Percentiles rank a stretch among this genome's conserved stretches.
Conservation (phyloP, 2,329 filamentous ascomycete genomes). For the Exutisphaerella laricina region DNA sequence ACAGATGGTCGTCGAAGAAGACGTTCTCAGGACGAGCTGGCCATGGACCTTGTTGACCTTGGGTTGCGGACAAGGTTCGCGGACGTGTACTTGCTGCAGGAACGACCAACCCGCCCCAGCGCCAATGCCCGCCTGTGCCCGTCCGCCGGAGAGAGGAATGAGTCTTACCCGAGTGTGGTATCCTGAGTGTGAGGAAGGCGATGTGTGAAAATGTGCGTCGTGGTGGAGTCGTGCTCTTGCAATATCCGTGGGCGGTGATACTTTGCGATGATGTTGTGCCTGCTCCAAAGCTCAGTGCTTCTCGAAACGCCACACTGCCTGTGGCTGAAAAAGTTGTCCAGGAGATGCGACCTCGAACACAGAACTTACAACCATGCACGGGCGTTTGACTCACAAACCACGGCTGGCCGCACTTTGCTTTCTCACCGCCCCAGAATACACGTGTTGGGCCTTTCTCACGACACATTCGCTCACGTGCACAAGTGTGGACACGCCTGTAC, state of each 20-base stretch:
- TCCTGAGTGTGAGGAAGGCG: not conserved
- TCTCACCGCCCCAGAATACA: no score
- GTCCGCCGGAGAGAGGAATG: not conserved
- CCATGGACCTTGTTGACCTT: conserved; percentile 1
- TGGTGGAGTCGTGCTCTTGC: not conserved
- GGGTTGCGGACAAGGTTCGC: conserved; percentile 12
- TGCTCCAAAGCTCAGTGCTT: no score
- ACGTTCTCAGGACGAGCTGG: conserved; percentile 1
- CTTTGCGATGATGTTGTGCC: conserved; percentile 3
- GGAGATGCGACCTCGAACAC: no score
- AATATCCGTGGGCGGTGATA: not conserved
- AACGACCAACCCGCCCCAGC: not conserved
- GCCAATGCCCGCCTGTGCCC: not conserved
- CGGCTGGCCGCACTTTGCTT: no score
- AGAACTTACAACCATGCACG: no score
- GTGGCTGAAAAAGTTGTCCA: no score
- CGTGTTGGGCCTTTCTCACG: no score
- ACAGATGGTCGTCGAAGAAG: not conserved
- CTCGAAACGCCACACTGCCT: no score
- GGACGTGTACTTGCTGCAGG: conserved; percentile 8
- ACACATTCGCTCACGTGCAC: no score
- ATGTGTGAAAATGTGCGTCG: not conserved
- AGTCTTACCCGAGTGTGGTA: not conserved
- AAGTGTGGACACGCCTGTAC: no score
- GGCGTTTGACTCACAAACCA: no score